Evolutionary conservation across 805 yeast species (phyloP).

Genomic region (Saccharomycopsis fodiens): DNA sequence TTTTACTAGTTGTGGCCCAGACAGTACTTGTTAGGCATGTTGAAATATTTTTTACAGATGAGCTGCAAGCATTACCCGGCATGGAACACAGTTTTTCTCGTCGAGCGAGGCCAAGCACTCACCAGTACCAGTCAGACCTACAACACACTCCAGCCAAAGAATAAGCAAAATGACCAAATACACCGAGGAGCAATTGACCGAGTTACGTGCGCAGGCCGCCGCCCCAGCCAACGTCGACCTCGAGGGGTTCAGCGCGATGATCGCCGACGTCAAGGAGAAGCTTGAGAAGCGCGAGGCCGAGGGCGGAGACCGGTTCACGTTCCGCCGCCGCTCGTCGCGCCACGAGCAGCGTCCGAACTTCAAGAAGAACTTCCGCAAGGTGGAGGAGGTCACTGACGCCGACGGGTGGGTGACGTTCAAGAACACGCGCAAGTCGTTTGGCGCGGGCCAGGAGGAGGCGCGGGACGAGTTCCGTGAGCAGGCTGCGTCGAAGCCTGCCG

Average conservation of each 20-base stretch:
- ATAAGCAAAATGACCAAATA: slow-evolving; percentile 30
- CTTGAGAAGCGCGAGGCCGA: slow-evolving; percentile 31
- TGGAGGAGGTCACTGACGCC: slow-evolving; percentile 45
- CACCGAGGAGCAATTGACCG: slow-evolving; percentile 63
- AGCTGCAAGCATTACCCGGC: neutral
- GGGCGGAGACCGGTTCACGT: slow-evolving; percentile 34
- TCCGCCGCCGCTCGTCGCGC: slow-evolving; percentile 57
- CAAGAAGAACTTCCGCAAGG: slow-evolving; percentile 37
- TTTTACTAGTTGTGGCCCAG: no score
- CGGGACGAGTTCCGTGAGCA: slow-evolving; percentile 37
- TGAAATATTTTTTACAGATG: no score
- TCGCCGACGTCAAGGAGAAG: slow-evolving; percentile 54
- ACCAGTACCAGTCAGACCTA: no score
- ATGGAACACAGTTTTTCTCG: no score
- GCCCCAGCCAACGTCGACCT: slow-evolving; percentile 58
- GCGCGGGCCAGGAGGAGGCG: slow-evolving; percentile 31
- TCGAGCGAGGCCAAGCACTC: no score
- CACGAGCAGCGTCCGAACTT: slow-evolving; percentile 42
- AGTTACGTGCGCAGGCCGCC: slow-evolving; percentile 47
- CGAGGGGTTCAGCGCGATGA: slow-evolving; percentile 54
- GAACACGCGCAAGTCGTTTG: slow-evolving; percentile 35
- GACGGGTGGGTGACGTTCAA: slow-evolving; percentile 78
- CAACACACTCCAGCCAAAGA: no score
- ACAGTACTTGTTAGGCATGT: no score
- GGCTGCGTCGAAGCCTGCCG: slow-evolving; percentile 40